These are phyloP conservation scores for Cyanidiococcus yangmingshanensis DNA, from an alignment of 23 red algal species.

Conservation along the genomic window DNA sequence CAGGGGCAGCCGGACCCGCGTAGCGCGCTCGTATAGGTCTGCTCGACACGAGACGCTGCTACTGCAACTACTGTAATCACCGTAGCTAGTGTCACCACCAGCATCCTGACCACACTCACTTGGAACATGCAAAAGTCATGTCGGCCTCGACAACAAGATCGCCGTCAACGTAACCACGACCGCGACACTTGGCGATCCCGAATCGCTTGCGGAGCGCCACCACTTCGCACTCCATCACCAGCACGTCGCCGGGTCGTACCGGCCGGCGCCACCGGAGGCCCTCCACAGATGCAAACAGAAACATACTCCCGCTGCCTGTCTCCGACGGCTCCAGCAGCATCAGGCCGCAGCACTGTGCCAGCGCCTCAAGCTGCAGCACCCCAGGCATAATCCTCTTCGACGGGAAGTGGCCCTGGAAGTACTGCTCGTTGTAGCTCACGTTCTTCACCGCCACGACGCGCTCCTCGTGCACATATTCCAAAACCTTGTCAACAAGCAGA, in stretches of 20 bases:
- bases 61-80: too few relatives aligned
- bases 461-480: conserved; percentile 57
- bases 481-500: conserved; percentile 79
- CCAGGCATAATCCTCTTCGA: conserved; percentile 86
- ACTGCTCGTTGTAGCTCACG: conserved; percentile 79
- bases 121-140: conserved; percentile 6
- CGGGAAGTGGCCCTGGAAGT: conserved; percentile 95
- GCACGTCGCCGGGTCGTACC: conserved; percentile 79
- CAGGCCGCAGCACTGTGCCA: conserved; percentile 82
- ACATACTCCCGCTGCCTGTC: conserved; percentile 43
- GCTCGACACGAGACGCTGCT: too few relatives aligned
- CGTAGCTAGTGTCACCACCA: too few relatives aligned
- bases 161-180: conserved; percentile 4
- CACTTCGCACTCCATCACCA: conserved; percentile 77
- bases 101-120: too few relatives aligned
- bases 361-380: conserved; percentile 84
- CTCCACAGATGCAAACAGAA: conserved; percentile 84
- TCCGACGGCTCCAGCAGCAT: conserved; percentile 67
- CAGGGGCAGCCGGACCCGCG: too few relatives aligned
- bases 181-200: conserved; percentile 63
- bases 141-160: conserved; percentile 12
- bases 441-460: conserved; percentile 67
- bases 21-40: too few relatives aligned
- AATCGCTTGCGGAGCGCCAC: conserved; percentile 39
- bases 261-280: conserved; percentile 67